Evolutionary conservation across 2,329 filamentous ascomycete genomes (phyloP), one percentile per base, ranked within the genome.

Genomic region (Aureobasidium sp.): DNA sequence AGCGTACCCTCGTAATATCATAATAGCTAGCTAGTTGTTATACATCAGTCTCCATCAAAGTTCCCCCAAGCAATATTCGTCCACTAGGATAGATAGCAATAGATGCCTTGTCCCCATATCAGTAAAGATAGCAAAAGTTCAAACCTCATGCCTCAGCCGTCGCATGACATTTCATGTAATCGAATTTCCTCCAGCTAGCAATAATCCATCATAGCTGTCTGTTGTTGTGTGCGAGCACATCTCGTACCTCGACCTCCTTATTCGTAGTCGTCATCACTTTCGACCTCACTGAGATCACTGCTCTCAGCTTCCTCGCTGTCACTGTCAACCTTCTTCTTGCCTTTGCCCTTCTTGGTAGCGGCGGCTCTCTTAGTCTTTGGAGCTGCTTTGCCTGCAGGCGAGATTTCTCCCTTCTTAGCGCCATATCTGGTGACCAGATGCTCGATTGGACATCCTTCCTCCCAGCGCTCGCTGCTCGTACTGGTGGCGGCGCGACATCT

Each of bases 401-500:
- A 69, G 2, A 64, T 64, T 44, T 70, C 74, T 42, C 72, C 77
- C 67, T 83, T 83, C 66, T 80, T 80, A 62, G 75, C 78, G 8
- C 82, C 84, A n/a, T 77, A 80, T 58, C 83, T 74, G 61, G 74
- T 81, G 5, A 86, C 82, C 39, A 87, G 70, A 69, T 86, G 82
- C 57, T 87, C 85, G 69, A 88, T 86, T 9, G 81, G 79, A 73
- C 85, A 88, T 0, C 81, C 81, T 16, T 84, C 75, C 3, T 84
- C 78, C 86, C 88, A 90, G 0, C 81, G 82, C 30, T 80, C 79
- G 54, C 81, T 86, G 1, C 80, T 80, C 65, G 82, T 77, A 0
- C 82, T 81, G 0, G 86, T 90, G 1, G 79, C 79, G 0, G 84
- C 85, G 48, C 81, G 75, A 69, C 85, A 87, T 47, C 84, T 73